Evolutionary conservation across 331 rosid species (phyloP).

Genomic region (Prunus yedoensis): DNA sequence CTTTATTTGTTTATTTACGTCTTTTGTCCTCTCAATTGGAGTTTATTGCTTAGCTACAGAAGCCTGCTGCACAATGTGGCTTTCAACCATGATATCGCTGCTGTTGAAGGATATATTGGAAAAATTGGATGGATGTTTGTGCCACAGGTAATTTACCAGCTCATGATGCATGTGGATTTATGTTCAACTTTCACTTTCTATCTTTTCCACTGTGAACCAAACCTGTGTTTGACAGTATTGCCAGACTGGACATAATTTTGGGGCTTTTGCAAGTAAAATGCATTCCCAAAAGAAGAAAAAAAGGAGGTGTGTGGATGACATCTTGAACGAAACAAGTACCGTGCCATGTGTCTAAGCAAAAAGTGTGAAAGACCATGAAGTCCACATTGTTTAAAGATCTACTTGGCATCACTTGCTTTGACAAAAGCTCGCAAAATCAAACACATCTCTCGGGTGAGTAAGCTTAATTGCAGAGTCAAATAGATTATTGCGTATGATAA

Average conservation of each 20-base stretch:
- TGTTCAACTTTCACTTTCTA: neutral
- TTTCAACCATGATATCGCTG: neutral
- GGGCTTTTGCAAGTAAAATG: no score
- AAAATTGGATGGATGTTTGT: neutral
- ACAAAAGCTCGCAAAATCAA: neutral
- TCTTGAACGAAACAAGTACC: no score
- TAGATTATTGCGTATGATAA: neutral
- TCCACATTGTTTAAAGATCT: no score
- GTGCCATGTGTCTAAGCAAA: no score
- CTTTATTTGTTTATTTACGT: neutral
- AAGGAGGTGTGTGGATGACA: no score
- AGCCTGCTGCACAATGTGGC: neutral
- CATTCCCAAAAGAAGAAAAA: no score
- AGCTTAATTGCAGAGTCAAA: neutral
- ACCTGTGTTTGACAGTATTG: neutral
- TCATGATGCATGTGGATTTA: neutral
- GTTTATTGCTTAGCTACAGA: constrained; percentile 7
- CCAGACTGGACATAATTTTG: no score
- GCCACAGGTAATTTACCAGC: neutral
- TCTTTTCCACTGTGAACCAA: no score
- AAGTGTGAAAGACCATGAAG: no score
- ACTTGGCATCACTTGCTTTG: no score
- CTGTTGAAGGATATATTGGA: neutral
- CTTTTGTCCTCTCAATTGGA: neutral
- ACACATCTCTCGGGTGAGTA: neutral